Percentiles rank a stretch among this genome's conserved stretches.
phyloP scores from a whole-genome alignment of 192 early-diverging fungal genomes.

The Coemansia umbellata region DNA sequence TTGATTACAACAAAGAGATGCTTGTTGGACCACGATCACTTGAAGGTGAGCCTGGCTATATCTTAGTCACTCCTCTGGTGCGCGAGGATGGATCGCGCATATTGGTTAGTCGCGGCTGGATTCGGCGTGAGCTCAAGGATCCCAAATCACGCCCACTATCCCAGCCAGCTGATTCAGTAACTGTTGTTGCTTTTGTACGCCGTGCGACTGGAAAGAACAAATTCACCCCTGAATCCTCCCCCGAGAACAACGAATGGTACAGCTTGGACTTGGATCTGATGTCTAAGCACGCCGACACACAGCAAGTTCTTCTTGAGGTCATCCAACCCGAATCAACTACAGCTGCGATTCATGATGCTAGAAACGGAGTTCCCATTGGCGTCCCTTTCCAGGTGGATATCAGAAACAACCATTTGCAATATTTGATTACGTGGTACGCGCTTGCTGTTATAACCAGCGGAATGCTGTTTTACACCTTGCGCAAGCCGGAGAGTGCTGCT shows the following conservation, averaged over 20 bases:
- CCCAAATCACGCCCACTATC: slow-evolving; percentile 53
- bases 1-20: slow-evolving; percentile 72
- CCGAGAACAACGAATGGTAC: slow-evolving; percentile 77
- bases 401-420: slow-evolving; percentile 82
- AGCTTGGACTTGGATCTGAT: slow-evolving; percentile 75
- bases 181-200: slow-evolving; percentile 65
- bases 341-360: slow-evolving; percentile 17
- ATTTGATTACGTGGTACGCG: slow-evolving; percentile 86
- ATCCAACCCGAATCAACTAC: slow-evolving; percentile 55
- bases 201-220: slow-evolving; percentile 53
- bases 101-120: slow-evolving; percentile 88
- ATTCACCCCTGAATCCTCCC: slow-evolving; percentile 58
- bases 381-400: slow-evolving; percentile 69
- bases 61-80: slow-evolving; percentile 71
- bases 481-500: slow-evolving; percentile 50
- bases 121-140: slow-evolving; percentile 64
- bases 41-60: slow-evolving; percentile 68
- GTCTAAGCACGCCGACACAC: slow-evolving; percentile 59
- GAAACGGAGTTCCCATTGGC: slow-evolving; percentile 68
- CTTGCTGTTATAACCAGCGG: slow-evolving; percentile 62
- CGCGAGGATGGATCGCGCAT: slow-evolving; percentile 68
- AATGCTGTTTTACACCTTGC: slow-evolving; percentile 64
- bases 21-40: slow-evolving; percentile 74
- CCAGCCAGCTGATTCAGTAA: slow-evolving; percentile 53
- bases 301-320: slow-evolving; percentile 73